A percentile compares a stretch with the other conserved stretches of the same genome.
phyloP scores from a whole-genome alignment of 805 yeast genomes.

The Candida odintsovae region DNA sequence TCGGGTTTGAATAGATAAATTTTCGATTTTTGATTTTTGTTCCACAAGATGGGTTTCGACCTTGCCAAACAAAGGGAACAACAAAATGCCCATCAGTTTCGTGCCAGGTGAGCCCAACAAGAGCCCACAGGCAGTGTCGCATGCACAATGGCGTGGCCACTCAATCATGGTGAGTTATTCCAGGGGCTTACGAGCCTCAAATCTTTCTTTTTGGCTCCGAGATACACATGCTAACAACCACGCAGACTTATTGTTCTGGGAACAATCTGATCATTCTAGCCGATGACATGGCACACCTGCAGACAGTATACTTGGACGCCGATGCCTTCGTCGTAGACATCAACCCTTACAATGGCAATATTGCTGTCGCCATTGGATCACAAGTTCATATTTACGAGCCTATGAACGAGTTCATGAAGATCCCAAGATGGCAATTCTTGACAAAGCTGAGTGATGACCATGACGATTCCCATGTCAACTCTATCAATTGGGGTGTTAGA shows the following conservation, averaged over 20 bases:
- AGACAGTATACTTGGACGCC: slow-evolving; percentile 64
- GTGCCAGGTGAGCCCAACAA: slow-evolving; percentile 83
- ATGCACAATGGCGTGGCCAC: slow-evolving; percentile 59
- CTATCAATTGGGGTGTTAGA: slow-evolving; percentile 48
- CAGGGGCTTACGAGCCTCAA: background rate
- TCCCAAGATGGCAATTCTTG: slow-evolving; percentile 40
- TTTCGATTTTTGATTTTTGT: background rate
- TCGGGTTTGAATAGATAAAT: no score
- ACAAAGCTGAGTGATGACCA: slow-evolving; percentile 24
- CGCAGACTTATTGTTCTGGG: slow-evolving; percentile 73
- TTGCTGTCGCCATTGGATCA: slow-evolving; percentile 46
- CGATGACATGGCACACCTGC: slow-evolving; percentile 49
- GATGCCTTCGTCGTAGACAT: slow-evolving; percentile 68
- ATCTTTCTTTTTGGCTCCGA: background rate
- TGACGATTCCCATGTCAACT: slow-evolving; percentile 31
- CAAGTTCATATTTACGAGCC: slow-evolving; percentile 52
- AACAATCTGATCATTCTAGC: slow-evolving; percentile 71
- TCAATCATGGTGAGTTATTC: slow-evolving; percentile 38
- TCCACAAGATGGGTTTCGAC: no score
- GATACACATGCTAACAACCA: background rate
- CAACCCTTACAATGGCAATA: slow-evolving; percentile 51
- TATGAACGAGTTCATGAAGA: slow-evolving; percentile 36
- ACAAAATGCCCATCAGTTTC: slow-evolving; percentile 51
- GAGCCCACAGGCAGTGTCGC: slow-evolving; percentile 47
- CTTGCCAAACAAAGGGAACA: background rate